Conservation (phyloP, 2,329 filamentous ascomycete genomes). For the Dryadomyces quercivorus region DNA sequence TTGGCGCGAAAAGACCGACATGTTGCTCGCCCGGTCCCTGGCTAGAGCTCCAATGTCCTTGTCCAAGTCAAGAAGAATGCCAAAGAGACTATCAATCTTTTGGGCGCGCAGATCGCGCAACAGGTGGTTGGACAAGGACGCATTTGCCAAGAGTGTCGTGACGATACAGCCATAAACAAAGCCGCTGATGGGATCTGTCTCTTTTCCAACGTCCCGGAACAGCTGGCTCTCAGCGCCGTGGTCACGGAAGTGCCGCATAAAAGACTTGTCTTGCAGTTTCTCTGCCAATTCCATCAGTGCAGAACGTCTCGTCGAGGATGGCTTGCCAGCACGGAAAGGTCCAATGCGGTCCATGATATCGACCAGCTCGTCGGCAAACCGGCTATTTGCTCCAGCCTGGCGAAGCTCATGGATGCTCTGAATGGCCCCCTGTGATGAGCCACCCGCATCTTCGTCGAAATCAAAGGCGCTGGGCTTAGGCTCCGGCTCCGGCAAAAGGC, state of each 20-base stretch:
- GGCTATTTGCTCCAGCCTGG: conserved; percentile 53
- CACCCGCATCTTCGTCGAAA: conserved; percentile 31
- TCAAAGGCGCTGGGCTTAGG: conserved; percentile 16
- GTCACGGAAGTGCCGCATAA: conserved; percentile 59
- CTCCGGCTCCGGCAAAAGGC: conserved; percentile 15
- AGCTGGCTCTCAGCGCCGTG: conserved; percentile 60
- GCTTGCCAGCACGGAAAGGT: conserved; percentile 26
- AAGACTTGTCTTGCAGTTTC: conserved; percentile 49
- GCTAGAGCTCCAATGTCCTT: conserved; percentile 48
- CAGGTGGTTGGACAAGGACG: conserved; percentile 42
- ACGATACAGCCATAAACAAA: conserved; percentile 54
- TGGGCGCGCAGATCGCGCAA: conserved; percentile 43
- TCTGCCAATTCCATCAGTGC: conserved; percentile 48
- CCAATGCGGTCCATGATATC: conserved; percentile 51
- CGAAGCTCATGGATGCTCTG: conserved; percentile 53
- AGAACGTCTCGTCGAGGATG: conserved; percentile 41
- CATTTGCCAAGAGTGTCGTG: conserved; percentile 45
- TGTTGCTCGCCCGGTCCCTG: conserved; percentile 53
- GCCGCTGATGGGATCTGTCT: conserved; percentile 48
- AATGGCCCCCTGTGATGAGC: conserved; percentile 36
- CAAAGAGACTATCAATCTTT: conserved; percentile 41
- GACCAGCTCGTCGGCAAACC: conserved; percentile 53
- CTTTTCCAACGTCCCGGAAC: conserved; percentile 45
- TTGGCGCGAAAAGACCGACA: conserved; percentile 52
- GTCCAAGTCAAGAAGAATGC: conserved; percentile 37